Conservation (phyloP, 768 basidiomycete genomes). For the Auricularia cornea region DNA sequence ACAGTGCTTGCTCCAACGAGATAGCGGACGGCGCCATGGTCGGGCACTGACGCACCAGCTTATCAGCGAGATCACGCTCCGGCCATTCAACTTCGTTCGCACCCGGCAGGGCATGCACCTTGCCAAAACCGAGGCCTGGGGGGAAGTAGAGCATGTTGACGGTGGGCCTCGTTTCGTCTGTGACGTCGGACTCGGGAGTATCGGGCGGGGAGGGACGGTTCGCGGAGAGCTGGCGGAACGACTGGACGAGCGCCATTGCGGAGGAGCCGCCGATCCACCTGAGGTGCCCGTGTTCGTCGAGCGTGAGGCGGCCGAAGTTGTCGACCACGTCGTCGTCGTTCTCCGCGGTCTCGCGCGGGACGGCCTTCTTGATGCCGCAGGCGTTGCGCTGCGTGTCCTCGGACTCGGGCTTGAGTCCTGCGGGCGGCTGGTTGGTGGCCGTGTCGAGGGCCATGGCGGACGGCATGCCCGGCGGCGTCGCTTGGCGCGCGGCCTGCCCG, state of each 20-base stretch:
- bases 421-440: not conserved
- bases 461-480: not conserved
- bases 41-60: constrained; percentile 46
- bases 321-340: constrained; percentile 47
- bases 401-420: not conserved
- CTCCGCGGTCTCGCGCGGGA: constrained; percentile 47
- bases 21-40: constrained; percentile 9
- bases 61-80: constrained; percentile 76
- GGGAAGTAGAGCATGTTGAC: constrained; percentile 85
- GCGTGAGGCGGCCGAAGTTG: constrained; percentile 77
- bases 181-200: constrained; percentile 73
- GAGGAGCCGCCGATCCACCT: constrained; percentile 90
- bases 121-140: constrained; percentile 79
- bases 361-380: constrained; percentile 13
- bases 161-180: constrained; percentile 46
- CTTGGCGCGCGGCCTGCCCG: constrained; percentile 11
- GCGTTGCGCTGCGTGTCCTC: not conserved
- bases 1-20: constrained; percentile 1
- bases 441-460: not conserved
- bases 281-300: constrained; percentile 85
- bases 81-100: constrained; percentile 86
- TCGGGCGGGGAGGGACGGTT: constrained; percentile 59
- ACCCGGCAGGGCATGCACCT: constrained; percentile 70
- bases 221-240: constrained; percentile 63
- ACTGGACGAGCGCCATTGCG: constrained; percentile 86